Evolutionary conservation across 768 basidiomycete species (phyloP).

Genomic region (Leccinum boreale): DNA sequence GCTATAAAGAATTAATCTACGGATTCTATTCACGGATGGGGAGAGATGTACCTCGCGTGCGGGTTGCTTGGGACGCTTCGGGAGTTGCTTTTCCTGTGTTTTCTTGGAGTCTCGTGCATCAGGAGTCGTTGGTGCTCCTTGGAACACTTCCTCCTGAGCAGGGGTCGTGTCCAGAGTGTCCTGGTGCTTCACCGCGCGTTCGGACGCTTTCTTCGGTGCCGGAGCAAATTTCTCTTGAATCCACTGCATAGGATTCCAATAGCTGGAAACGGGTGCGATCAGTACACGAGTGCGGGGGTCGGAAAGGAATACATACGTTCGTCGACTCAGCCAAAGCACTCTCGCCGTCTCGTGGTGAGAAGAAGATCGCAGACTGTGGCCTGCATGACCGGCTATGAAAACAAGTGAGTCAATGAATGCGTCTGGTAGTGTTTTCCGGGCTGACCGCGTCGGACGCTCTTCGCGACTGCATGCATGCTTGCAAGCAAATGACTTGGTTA

Average conservation of each 20-base stretch:
- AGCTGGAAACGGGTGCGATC: constrained; percentile 34
- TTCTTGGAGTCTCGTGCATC: constrained; percentile 22
- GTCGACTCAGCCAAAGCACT: constrained; percentile 37
- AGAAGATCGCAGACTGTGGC: constrained; percentile 9
- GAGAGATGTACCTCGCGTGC: constrained; percentile 27
- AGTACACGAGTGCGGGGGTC: not conserved
- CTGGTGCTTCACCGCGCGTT: constrained; percentile 40
- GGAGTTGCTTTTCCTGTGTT: constrained; percentile 8
- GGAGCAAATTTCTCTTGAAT: constrained; percentile 57
- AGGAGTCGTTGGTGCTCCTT: constrained; percentile 19
- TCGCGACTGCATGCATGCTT: constrained; percentile 28
- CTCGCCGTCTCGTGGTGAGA: constrained; percentile 14
- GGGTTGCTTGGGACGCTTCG: constrained; percentile 21
- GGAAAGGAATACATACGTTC: constrained; percentile 38
- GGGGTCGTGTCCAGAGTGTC: constrained; percentile 27
- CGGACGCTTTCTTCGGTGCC: constrained; percentile 38
- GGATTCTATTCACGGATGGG: not conserved
- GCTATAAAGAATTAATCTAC: constrained; percentile 44
- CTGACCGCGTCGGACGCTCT: constrained; percentile 26
- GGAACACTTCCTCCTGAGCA: constrained; percentile 45
- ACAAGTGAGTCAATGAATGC: not conserved
- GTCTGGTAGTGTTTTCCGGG: not conserved
- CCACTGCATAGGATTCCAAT: constrained; percentile 61
- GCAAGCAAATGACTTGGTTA: constrained; percentile 19
- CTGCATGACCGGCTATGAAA: constrained; percentile 13